Percentiles rank a stretch among this genome's conserved stretches.
phyloP scores from a whole-genome alignment of 176 grass and related monocot genomes.

The Avena insularis region DNA sequence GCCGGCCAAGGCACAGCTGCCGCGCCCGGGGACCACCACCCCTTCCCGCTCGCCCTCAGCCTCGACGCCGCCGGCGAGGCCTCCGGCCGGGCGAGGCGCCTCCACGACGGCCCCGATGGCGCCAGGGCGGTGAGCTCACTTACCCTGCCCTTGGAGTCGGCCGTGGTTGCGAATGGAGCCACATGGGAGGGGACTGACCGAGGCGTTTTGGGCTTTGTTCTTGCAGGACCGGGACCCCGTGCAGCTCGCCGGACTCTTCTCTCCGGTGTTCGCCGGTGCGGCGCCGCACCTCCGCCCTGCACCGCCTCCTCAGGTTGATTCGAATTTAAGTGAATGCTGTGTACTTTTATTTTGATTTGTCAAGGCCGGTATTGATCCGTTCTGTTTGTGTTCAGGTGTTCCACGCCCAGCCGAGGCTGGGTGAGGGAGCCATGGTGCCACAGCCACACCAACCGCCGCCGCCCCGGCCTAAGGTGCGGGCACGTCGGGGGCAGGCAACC shows the following conservation, averaged over 20 bases:
- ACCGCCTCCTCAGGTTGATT: conserved; percentile 78
- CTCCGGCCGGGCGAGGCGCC: conserved; percentile 61
- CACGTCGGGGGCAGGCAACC: conserved; percentile 88
- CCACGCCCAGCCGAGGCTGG: conserved; percentile 75
- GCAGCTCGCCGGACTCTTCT: conserved; percentile 70
- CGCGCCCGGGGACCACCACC: conserved; percentile 40
- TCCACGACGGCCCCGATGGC: conserved; percentile 56
- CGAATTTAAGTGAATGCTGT: background rate
- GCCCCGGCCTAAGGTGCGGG: conserved; percentile 87
- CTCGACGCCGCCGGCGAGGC: conserved; percentile 60
- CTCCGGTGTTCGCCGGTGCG: conserved; percentile 75
- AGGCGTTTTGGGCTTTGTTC: background rate
- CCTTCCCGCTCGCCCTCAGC: conserved; percentile 85
- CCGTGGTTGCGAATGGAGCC: background rate
- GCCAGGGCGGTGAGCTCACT: conserved; percentile 56
- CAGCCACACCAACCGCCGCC: conserved; percentile 76
- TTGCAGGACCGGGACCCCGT: conserved; percentile 82
- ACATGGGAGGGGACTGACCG: background rate
- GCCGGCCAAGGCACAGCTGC: conserved; percentile 37
- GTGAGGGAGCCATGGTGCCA: conserved; percentile 42
- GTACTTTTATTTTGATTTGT: background rate
- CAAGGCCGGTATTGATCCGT: background rate
- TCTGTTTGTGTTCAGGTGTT: conserved; percentile 60
- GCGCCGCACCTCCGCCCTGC: conserved; percentile 72
- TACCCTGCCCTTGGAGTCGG: conserved; percentile 20